Evolutionary conservation across 352 stramenopile genomes (phyloP), one percentile per base, ranked within the genome.

Genomic region (Phytophthora pinifolia): DNA sequence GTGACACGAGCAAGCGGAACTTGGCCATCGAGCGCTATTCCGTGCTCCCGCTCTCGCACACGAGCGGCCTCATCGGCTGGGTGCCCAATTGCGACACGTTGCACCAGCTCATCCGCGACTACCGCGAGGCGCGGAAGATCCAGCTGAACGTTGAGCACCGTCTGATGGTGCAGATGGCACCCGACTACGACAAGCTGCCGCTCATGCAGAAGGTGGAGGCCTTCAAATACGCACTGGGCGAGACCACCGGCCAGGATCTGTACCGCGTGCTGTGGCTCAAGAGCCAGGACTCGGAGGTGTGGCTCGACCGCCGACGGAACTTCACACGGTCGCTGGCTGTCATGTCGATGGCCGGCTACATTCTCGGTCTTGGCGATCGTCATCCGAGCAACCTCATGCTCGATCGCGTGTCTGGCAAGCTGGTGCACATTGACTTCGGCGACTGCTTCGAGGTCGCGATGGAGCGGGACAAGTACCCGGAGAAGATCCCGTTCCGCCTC

Each of bases 321-420:
- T 99, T 97, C 59, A 99, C 97, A 17, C 86, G 97, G 0, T 98
- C 94, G 47, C 76, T 99, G n/a, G 98, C 98, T 1, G 97, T 99
- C 13, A 99, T 99, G 97, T 99, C 90, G 38, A 99, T 99, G 92
- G 98, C 98, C 20, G 98, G 98, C 9, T 99, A 99, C 65, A 99
- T 99, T 60, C 76, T 99, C 33, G 98, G 98, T 36, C 83, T 99
- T 48, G 98, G 98, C 12, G 98, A 99, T 84, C 85, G 98, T 4
- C 98, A 99, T 80, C 97, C 98, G 38, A 98, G 89, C 35, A 99
- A 99, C 79, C 77, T 99, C 17, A 99, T 99, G 98, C 74, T 99
- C 1, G 96, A 99, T 73, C 88, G 98, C 59, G 76, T 98, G n/a
- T 99, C 95, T 48, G 97, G 98, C n/a, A 98, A 98, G 74, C 86